Conservation (phyloP, 2,329 filamentous ascomycete species). For the Fonsecaea nubica region DNA sequence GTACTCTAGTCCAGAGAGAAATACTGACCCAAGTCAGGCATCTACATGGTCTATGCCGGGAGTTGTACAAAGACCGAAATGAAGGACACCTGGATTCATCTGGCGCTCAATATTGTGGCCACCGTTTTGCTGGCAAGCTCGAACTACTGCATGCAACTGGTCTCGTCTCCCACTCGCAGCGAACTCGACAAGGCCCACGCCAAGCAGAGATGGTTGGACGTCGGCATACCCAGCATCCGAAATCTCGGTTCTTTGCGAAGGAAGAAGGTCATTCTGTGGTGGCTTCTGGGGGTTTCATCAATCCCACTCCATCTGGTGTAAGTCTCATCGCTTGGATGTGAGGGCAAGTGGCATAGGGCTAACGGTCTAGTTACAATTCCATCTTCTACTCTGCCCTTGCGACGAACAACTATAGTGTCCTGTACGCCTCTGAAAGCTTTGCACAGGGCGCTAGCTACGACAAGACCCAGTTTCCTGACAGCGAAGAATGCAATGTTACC, state of each 20-base stretch:
- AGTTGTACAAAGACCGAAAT: constrained; percentile 30
- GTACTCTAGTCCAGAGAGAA: neutral
- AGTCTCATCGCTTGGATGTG: constrained; percentile 23
- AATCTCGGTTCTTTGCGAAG: constrained; percentile 40
- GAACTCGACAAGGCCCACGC: constrained; percentile 59
- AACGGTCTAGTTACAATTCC: constrained; percentile 42
- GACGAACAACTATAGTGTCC: constrained; percentile 39
- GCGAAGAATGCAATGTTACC: constrained; percentile 31
- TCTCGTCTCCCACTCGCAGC: constrained; percentile 57
- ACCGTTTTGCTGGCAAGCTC: constrained; percentile 55
- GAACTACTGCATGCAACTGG: constrained; percentile 61
- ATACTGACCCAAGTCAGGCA: constrained; percentile 4
- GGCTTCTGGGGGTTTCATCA: constrained; percentile 38
- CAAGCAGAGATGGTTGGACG: constrained; percentile 43
- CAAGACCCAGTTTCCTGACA: constrained; percentile 32
- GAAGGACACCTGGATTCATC: constrained; percentile 47
- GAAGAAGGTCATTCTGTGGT: constrained; percentile 38
- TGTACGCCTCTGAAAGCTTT: constrained; percentile 34
- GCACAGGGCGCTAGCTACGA: constrained; percentile 31
- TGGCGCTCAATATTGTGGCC: constrained; percentile 57
- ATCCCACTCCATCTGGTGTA: constrained; percentile 42
- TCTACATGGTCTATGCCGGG: constrained; percentile 34
- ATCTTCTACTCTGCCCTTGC: constrained; percentile 41
- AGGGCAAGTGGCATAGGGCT: constrained; percentile 32
- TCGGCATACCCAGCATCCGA: constrained; percentile 43